Percentiles rank a stretch among this genome's conserved stretches.
Conservation (phyloP, 163 green algal species). For the Chloroidium sp. region DNA sequence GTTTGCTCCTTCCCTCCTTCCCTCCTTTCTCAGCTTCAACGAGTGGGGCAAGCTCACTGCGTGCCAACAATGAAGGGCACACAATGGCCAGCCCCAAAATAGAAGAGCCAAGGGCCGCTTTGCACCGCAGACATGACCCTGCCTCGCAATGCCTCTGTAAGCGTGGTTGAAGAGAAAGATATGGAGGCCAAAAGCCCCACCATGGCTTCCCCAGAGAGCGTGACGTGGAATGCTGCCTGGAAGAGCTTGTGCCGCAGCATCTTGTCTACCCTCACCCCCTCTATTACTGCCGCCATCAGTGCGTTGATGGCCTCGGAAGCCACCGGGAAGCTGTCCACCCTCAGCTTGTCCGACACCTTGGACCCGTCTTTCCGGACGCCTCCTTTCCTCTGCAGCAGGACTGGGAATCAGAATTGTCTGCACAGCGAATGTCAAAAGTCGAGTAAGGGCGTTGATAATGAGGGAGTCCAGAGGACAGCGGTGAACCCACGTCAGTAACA, state of each 20-base stretch:
- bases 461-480: background rate
- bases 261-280: conserved; percentile 20
- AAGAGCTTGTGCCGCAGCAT: conserved; percentile 66
- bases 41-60: no score
- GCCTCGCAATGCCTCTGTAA: conserved; percentile 33
- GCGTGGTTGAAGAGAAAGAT: conserved; percentile 34
- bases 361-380: background rate
- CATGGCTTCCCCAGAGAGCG: background rate
- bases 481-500: background rate
- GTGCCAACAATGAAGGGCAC: background rate
- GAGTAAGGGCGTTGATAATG: background rate
- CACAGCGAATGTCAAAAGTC: background rate
- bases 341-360: conserved; percentile 18
- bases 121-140: conserved; percentile 29
- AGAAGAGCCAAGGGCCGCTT: conserved; percentile 28
- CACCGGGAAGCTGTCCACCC: conserved; percentile 62
- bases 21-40: no score
- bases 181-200: background rate
- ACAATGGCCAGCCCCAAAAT: conserved; percentile 2
- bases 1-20: no score
- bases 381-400: background rate
- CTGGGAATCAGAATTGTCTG: background rate
- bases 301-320: conserved; percentile 65
- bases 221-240: conserved; percentile 31
- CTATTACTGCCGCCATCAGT: conserved; percentile 70